Base-by-base conservation (phyloP, 176 grass and related monocot species). In the Carex myosuroides region DNA sequence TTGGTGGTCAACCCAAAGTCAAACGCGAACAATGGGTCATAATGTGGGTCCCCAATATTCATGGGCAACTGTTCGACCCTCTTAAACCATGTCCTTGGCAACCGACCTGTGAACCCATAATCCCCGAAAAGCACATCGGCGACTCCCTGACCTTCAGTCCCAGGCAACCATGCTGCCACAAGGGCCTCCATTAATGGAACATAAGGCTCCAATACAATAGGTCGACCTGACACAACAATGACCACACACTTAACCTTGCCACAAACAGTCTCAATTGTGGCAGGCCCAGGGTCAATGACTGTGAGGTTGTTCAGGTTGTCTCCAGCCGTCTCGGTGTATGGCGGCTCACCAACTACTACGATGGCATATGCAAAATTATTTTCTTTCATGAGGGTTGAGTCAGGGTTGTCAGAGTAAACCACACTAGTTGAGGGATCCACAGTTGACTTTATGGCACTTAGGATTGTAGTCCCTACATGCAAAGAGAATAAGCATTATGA, bases 151-250 rank as follows among this genome's bases (percentile, higher is more conserved):
- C 95, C 95, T 86, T 94, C 95, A 9, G 89, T 88, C 63, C 92
- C 95, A 70, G 89, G 95, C 86, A 98, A 92, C 95, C 95, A 98
- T 61, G 95, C 95, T 71, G 92, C 95, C 57, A 98, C 91, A 69
- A 94, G 90, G 0, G 92, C 95, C 83, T 98, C 95, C 92, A 98
- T 91, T 70, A 88, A 26, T 13, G 81, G 85, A 65, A 98, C 58
- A 76, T 98, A 98, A 16, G 95, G 91, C 35, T 98, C 89, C 61
- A 98, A 84, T 13, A 94, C 85, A 70, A 98, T 86, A 32, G 95
- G 95, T 53, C 95, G 86, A 7, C 95, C 95, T 33, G 92, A 94
- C 56, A 98, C 48, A 53, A 98, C 84, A 81, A 98, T 67, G 68
- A 94, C 95, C 2, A 32, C 95, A 85, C 92, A 98, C 71, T 98